A percentile compares a stretch with the other conserved stretches of the same genome.
Conservation (phyloP, 257 asterid genomes). For the Penstemon newberryi region DNA sequence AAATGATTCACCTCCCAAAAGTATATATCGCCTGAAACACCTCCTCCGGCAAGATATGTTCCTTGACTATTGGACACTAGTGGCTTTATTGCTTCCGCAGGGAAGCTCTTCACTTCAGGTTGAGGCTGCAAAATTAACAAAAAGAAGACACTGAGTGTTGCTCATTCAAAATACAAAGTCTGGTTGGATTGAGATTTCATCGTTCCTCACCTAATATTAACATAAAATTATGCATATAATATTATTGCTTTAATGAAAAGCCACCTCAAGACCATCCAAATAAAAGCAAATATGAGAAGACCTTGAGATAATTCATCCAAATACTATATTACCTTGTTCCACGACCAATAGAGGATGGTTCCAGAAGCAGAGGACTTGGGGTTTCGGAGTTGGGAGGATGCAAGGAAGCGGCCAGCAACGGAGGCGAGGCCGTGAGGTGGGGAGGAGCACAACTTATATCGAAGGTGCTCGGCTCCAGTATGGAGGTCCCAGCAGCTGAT, state of each 20-base stretch:
- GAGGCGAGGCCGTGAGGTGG: constrained; percentile 72
- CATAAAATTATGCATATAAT: not conserved
- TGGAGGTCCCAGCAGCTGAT: constrained; percentile 89
- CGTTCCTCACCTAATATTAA: not conserved
- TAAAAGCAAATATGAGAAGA: constrained; percentile 8
- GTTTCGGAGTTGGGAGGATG: constrained; percentile 76
- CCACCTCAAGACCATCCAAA: not conserved
- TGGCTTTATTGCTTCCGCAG: constrained; percentile 66
- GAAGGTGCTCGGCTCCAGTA: constrained; percentile 69
- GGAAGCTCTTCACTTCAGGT: constrained; percentile 81
- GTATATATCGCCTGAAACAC: constrained; percentile 75
- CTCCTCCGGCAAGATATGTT: constrained; percentile 80
- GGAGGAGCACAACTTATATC: constrained; percentile 69
- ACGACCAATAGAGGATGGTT: constrained; percentile 76
- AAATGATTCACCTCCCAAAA: constrained; percentile 79
- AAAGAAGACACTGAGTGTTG: not conserved
- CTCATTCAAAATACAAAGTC: constrained; percentile 9
- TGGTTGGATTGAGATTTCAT: not conserved
- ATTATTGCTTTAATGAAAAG: too few relatives aligned
- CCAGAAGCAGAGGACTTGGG: constrained; percentile 65
- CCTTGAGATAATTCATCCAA: not conserved
- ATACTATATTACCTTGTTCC: constrained; percentile 63
- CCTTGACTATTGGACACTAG: constrained; percentile 71
- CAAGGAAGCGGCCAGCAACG: constrained; percentile 72
- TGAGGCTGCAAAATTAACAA: constrained; percentile 61